These are phyloP conservation scores for Backusella tarrabulga DNA, from an alignment of 192 early-diverging fungal genomes.

Conservation along the genomic window DNA sequence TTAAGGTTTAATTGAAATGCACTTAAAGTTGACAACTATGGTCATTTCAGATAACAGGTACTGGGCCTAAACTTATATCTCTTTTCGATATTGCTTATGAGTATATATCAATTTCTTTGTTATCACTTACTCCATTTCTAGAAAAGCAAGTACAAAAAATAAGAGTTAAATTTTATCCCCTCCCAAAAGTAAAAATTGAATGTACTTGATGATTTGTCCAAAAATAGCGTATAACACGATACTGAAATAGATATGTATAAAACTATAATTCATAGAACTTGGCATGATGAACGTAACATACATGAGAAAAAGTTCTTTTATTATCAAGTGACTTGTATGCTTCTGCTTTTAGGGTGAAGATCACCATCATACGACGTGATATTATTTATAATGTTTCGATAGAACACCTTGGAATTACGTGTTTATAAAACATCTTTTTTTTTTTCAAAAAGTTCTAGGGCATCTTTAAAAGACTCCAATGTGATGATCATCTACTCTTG, in stretches of 20 bases:
- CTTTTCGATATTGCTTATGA: too few relatives aligned
- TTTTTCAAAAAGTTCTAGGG: not conserved
- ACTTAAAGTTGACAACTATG: too few relatives aligned
- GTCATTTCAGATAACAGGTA: too few relatives aligned
- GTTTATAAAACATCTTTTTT: not conserved
- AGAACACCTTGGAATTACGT: not conserved
- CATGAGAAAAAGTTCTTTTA: not conserved
- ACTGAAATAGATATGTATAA: not conserved
- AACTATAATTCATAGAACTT: too few relatives aligned
- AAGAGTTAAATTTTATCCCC: not conserved
- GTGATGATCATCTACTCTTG: too few relatives aligned
- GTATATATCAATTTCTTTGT: not conserved
- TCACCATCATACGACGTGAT: not conserved
- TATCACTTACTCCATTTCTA: not conserved
- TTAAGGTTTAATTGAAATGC: too few relatives aligned
- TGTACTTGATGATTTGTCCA: not conserved
- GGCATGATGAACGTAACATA: too few relatives aligned
- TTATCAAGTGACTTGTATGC: not conserved
- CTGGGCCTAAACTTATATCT: too few relatives aligned
- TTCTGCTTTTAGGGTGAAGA: not conserved
- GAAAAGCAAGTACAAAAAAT: not conserved
- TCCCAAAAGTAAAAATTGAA: not conserved
- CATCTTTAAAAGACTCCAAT: too few relatives aligned
- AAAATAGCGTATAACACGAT: not conserved
- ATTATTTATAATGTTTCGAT: not conserved